Evolutionary conservation across 441 rosid species (phyloP), one percentile per base, ranked within the genome.

Genomic region (Biscutella laevigata): DNA sequence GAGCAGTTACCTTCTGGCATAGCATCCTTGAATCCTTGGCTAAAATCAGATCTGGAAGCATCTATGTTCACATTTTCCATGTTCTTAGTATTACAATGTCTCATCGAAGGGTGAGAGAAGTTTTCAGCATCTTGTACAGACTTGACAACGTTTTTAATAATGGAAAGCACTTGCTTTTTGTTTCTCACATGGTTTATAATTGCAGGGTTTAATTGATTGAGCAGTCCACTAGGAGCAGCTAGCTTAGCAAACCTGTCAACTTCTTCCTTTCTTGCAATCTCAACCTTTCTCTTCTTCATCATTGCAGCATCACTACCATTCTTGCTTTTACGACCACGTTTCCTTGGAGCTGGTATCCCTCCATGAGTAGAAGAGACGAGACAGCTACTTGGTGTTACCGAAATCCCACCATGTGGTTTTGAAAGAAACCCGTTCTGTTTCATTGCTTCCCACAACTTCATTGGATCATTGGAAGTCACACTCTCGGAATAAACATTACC

Each of bases 141-240:
- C 71, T 76, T 80, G 30, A 84, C 84, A 43, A 92, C 48, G 57
- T 82, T 83, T 72, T 84, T 78, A 44, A 92, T 92, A 38, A 92
- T 86, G 40, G 99, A 83, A 66, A 78, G 91, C n/a, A 92, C 99
- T 72, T 92, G 99, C 69, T 74, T 88, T 52, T 72, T 86, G 64
- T 92, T 92, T 48, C 99, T 77, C 39, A 92, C 99, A 56, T 92
- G 95, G 66, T 88, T 82, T 52, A 92, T 86, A 60, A 92, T 92
- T 27, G 88, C 92, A 4, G 95, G 99, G 67, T 92, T 92, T 73
- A 88, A 44, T 24, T 76, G 92, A 68, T 84, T 88, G 46, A 92
- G 84, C 60, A 88, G 68, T 45, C 95, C 97, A 67, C 92, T 88
- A 2, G 99, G 97, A 53, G 97, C 88, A 67, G 94, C 88, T 42